These are phyloP conservation scores for Cunninghamia lanceolata DNA, from an alignment of 75 land plant species.

Conservation along the genomic window DNA sequence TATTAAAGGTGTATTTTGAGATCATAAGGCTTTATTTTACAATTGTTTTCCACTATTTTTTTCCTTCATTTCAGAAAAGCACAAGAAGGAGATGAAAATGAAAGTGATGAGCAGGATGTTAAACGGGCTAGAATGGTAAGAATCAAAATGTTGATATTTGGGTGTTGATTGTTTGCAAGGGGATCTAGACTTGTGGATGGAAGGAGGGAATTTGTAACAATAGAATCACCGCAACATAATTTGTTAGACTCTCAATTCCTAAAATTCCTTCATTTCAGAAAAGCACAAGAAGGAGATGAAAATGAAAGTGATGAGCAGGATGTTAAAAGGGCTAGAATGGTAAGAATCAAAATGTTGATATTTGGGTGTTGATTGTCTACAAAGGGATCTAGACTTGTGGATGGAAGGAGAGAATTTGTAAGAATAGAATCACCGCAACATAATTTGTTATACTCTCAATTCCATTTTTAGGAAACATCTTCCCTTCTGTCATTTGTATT, in stretches of 20 bases:
- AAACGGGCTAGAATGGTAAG: slow-evolving; percentile 70
- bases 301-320: slow-evolving; percentile 76
- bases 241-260: too few species aligned
- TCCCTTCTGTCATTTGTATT: too few species aligned
- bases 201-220: too few species aligned
- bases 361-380: neutral
- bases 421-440: too few species aligned
- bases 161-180: neutral
- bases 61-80: slow-evolving; percentile 49
- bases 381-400: neutral
- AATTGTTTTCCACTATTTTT: neutral
- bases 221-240: too few species aligned
- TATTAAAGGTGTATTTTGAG: too few species aligned
- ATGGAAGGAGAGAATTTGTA: too few species aligned
- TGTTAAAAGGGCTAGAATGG: slow-evolving; percentile 61
- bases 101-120: slow-evolving; percentile 70
- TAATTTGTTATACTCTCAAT: too few species aligned
- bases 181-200: neutral
- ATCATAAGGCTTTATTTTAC: neutral
- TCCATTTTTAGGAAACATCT: too few species aligned
- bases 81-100: slow-evolving; percentile 64
- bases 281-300: slow-evolving; percentile 62
- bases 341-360: slow-evolving; percentile 21
- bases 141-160: neutral
- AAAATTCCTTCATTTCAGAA: slow-evolving; percentile 46